A percentile compares a stretch with the other conserved stretches of the same genome.
Evolutionary conservation across 164 flowering plant species (phyloP).

Genomic region (Paratinospora sagittata): DNA sequence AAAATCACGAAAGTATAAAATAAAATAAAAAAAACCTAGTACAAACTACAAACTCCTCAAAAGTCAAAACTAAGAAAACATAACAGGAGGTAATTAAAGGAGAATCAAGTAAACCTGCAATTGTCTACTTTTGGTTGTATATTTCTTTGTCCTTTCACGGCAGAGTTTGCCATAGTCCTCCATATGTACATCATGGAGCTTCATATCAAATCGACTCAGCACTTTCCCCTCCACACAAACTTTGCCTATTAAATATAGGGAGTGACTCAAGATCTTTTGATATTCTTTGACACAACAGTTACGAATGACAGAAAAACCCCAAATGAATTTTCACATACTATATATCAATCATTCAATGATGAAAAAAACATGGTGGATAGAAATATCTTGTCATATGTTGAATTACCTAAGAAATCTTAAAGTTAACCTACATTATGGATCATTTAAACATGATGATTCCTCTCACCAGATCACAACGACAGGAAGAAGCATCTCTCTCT

Average conservation of each 20-base stretch:
- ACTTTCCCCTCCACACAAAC: slow-evolving; percentile 76
- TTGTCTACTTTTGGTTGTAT: slow-evolving; percentile 60
- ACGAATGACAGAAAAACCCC: neutral
- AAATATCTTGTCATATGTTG: no score
- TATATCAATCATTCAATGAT: no score
- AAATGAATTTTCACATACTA: neutral
- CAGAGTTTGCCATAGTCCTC: slow-evolving; percentile 67
- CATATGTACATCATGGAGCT: slow-evolving; percentile 52
- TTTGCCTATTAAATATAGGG: slow-evolving; percentile 39
- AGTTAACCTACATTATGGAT: neutral
- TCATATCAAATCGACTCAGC: slow-evolving; percentile 76
- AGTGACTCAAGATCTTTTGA: slow-evolving; percentile 9
- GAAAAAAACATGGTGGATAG: no score
- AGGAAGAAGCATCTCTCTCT: neutral
- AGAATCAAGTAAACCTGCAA: slow-evolving; percentile 41
- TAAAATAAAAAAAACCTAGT: neutral
- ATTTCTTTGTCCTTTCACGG: slow-evolving; percentile 72
- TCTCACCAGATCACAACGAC: neutral
- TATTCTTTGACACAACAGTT: neutral
- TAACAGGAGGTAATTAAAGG: neutral
- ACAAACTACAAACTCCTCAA: neutral
- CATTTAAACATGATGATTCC: neutral
- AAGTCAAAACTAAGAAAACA: neutral
- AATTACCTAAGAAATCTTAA: neutral
- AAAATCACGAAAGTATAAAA: slow-evolving; percentile 3